Evolutionary conservation across 352 stramenopile genomes (phyloP).

Genomic region (Thalassiosira mediterranea): DNA sequence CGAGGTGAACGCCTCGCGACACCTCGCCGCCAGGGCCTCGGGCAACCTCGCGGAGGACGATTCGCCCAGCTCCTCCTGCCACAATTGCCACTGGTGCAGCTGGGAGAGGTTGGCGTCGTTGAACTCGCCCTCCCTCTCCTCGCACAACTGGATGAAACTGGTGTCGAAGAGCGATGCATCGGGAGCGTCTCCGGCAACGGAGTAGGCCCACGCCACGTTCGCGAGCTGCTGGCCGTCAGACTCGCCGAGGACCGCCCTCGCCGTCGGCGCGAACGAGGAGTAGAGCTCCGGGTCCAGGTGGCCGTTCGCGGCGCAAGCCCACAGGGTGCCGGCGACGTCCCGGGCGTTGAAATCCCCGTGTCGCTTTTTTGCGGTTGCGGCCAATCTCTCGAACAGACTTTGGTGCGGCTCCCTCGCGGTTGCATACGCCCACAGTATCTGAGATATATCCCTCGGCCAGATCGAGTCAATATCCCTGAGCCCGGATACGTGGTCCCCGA

Average conservation of each 20-base stretch:
- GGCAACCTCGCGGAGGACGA: neutral
- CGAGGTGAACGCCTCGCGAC: slow-evolving; percentile 4
- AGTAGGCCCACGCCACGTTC: slow-evolving; percentile 16
- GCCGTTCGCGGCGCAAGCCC: slow-evolving; percentile 28
- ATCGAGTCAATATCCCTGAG: neutral
- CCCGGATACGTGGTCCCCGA: slow-evolving; percentile 3
- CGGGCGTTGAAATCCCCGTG: slow-evolving; percentile 33
- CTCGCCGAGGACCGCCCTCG: slow-evolving; percentile 15
- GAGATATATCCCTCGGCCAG: slow-evolving; percentile 18
- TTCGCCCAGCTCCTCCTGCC: slow-evolving; percentile 1
- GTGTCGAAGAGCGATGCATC: neutral
- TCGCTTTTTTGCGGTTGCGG: slow-evolving; percentile 6
- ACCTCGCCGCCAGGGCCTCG: neutral
- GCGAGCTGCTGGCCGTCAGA: slow-evolving; percentile 11
- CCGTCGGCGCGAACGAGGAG: slow-evolving; percentile 19
- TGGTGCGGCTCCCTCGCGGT: slow-evolving; percentile 26
- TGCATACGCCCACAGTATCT: slow-evolving; percentile 41
- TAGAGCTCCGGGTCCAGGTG: slow-evolving; percentile 15
- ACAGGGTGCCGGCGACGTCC: slow-evolving; percentile 34
- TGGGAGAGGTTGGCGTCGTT: slow-evolving; percentile 7
- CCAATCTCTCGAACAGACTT: slow-evolving; percentile 32
- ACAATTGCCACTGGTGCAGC: slow-evolving; percentile 23
- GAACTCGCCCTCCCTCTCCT: slow-evolving; percentile 8
- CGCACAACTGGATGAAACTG: slow-evolving; percentile 1
- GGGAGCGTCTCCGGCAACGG: slow-evolving; percentile 30